Evolutionary conservation across 495 filamentous ascomycete species (phyloP), one percentile per base, ranked within the genome.

Genomic region (Penicillium canariense): DNA sequence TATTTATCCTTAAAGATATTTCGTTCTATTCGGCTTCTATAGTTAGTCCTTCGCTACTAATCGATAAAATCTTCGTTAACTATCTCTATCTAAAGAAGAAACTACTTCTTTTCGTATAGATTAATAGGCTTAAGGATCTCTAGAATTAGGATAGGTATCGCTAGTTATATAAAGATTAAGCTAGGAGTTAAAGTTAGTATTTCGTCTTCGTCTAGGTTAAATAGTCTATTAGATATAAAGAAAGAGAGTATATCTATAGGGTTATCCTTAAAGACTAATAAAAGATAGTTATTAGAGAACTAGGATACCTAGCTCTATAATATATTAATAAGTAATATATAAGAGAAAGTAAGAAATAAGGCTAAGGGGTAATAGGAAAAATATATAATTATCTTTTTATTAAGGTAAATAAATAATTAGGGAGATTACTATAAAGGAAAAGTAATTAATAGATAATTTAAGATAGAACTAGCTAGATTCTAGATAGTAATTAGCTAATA

Each of bases 1-100:
- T 20, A 20, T 10, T 45, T 45, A 28, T 25, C 12, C 42, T 45
- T 25, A 12, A 45, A 45, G 42, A 45, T 45, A 45, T 47, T 39
- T 3, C 15, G 20, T 35, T 50, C 38, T 26, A 18, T 59, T 42
- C 32, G 18, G 1, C 17, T 54, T 23, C 46, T 18, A 54, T 12
- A 40, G 11, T 54, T 27, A 11, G 56, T 55, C 17, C 53, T 28
- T 18, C 53, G 22, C 55, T 34, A 58, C 50, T 20, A 58, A 7
- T 7, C 35, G 2, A 58, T 15, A 15, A 52, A 58, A 1, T 58
- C 55, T 5, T 58, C 28, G 20, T 58, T 52, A 3, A 6, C 18
- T 17, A 58, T 53, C 18, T 58, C 43, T 0, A 30, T 27, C 23
- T 38, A 58, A 3, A 52, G 48, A 27, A 53, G 4, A 6, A 3